Evolutionary conservation across 2,329 filamentous ascomycete genomes (phyloP).

Genomic region (Emergomyces africanus): DNA sequence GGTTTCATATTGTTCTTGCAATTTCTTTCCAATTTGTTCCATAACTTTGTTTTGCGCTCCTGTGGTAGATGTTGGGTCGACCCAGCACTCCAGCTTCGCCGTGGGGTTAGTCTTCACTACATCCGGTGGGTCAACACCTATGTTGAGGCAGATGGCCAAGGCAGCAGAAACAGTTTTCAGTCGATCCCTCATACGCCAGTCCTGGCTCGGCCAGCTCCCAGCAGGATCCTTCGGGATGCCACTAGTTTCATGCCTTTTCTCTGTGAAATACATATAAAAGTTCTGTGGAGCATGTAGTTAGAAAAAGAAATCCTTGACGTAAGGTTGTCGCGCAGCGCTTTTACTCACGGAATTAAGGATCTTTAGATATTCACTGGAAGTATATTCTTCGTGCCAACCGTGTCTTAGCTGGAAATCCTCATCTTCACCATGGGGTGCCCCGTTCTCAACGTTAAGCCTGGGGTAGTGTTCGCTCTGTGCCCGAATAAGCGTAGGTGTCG

Average conservation of each 20-base stretch:
- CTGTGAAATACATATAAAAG: slow-evolving; percentile 99
- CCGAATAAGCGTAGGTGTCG: slow-evolving; percentile 31
- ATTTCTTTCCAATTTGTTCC: slow-evolving; percentile 86
- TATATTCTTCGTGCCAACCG: slow-evolving; percentile 86
- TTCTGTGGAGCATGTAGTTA: slow-evolving; percentile 44
- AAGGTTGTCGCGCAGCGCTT: not conserved
- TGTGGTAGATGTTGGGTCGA: slow-evolving; percentile 71
- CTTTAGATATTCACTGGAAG: slow-evolving; percentile 78
- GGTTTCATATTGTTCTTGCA: slow-evolving; percentile 95
- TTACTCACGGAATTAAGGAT: slow-evolving; percentile 63
- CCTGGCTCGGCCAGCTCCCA: slow-evolving; percentile 52
- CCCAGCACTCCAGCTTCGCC: slow-evolving; percentile 92
- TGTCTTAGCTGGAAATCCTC: slow-evolving; percentile 54
- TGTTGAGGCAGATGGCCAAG: slow-evolving; percentile 87
- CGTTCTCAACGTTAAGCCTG: slow-evolving; percentile 20
- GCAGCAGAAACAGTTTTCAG: slow-evolving; percentile 95
- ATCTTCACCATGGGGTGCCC: slow-evolving; percentile 29
- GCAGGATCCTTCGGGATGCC: slow-evolving; percentile 60
- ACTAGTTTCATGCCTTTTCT: slow-evolving; percentile 92
- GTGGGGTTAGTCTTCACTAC: slow-evolving; percentile 91
- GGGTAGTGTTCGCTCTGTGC: slow-evolving; percentile 43
- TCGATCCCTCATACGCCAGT: slow-evolving; percentile 95
- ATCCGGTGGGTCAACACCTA: slow-evolving; percentile 93
- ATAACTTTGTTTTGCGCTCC: slow-evolving; percentile 67
- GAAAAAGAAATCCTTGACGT: slow-evolving; percentile 2